Base-by-base conservation (phyloP, 768 basidiomycete genomes). In the Mycena albidolilacea region DNA sequence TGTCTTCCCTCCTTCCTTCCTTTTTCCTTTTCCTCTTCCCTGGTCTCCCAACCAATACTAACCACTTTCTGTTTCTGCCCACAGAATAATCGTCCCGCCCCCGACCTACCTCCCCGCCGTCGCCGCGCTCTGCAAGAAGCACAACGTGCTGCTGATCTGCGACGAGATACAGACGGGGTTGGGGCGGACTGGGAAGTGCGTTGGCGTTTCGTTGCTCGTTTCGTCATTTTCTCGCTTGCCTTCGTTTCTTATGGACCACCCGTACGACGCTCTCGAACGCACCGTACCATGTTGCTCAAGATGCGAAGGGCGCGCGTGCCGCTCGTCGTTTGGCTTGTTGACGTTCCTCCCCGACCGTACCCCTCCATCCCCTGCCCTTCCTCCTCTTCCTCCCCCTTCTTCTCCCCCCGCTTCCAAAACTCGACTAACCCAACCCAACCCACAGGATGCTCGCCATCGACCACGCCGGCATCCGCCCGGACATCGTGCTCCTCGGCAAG, bases 81-180 rank as follows among this genome's bases (percentile, higher is more conserved):
- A 23, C 78, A 96, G 97, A 12, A 97, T 99, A 76, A 91, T 98
- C 71, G 95, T 99, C 12, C 98, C 98, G 0, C 92, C 93, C 1
- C 87, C 88, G 9, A 97, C 97, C 7, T 99, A 99, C 83, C 88
- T 99, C 48, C 80, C 89, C 39, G 84, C 90, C 75, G 92, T 92
- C 37, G 91, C 92, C 64, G 91, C 88, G 65, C 87, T 98, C 37
- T 99, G 98, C 89, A 94, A 93, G 85, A 90, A 94, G 82, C 91
- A 97, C 83, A 96, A 97, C 61, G 96, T 96, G 0, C 87, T 99
- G n/a, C 86, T 99, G 44, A 99, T 99, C 79, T 97, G 96, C 77
- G 98, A 99, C 76, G 98, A 99, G 82, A 97, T 99, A 74, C 98
- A 99, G 83, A 99, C 98, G 52, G 95, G 97, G 52, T 86, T 99